phyloP scores from a whole-genome alignment of 1,284 basidiomycete species.

The Pterulicium gracile region DNA sequence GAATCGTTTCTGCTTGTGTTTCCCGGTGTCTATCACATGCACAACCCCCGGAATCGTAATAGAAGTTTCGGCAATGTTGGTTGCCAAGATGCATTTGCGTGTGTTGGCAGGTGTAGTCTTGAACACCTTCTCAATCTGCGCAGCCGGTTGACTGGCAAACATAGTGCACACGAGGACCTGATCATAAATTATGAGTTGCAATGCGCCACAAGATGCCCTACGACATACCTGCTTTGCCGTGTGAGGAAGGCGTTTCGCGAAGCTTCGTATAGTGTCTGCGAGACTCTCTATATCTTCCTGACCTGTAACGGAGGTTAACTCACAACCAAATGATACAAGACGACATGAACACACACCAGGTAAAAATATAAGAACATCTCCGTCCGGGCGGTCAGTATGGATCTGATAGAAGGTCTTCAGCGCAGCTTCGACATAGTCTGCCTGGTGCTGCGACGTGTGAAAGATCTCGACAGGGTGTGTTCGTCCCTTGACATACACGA shows the following conservation, averaged over 20 bases:
- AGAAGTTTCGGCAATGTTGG: slow-evolving; percentile 97
- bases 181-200: slow-evolving; percentile 5
- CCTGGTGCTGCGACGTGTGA: slow-evolving; percentile 61
- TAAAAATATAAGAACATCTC: slow-evolving; percentile 91
- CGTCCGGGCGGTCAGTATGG: slow-evolving; percentile 69
- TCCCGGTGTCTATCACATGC: slow-evolving; percentile 92
- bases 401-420: slow-evolving; percentile 88
- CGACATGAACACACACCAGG: slow-evolving; percentile 41
- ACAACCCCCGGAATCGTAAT: slow-evolving; percentile 95
- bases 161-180: slow-evolving; percentile 72
- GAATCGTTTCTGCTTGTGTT: slow-evolving; percentile 93
- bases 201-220: slow-evolving; percentile 33
- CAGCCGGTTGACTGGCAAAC: slow-evolving; percentile 76
- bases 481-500: slow-evolving; percentile 87
- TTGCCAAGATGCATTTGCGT: slow-evolving; percentile 88
- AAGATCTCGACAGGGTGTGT: slow-evolving; percentile 86
- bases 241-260: slow-evolving; percentile 53
- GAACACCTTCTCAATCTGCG: slow-evolving; percentile 77
- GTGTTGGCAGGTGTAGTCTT: slow-evolving; percentile 53
- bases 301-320: slow-evolving; percentile 29
- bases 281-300: slow-evolving; percentile 96
- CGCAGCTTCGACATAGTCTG: slow-evolving; percentile 86
- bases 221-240: slow-evolving; percentile 14
- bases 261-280: slow-evolving; percentile 58
- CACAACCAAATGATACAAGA: neutral